Evolutionary conservation across 2,329 filamentous ascomycete genomes (phyloP), one percentile per base, ranked within the genome.

Genomic region (Neobulgaria alba): DNA sequence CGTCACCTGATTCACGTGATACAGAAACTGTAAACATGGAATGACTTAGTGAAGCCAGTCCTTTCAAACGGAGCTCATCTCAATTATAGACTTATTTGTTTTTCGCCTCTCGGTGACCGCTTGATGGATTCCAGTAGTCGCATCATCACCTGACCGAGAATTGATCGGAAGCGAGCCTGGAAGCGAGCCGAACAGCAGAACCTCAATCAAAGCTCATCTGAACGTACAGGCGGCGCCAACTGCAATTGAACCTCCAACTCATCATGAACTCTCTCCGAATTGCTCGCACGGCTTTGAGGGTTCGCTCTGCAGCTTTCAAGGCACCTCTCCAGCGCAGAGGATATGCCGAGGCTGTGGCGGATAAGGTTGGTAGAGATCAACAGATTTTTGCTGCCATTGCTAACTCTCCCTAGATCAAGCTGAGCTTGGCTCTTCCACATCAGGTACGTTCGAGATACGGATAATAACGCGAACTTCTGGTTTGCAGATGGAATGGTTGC

Each of bases 371-470:
- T 60, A 42, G 33, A 36, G 40, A 18, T 35, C 20, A 45, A 51
- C 49, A 54, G 45, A 54, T 14, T 50, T 50, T 50, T 47, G 40
- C 41, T 42, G 26, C 33, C 18, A 10, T 40, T 48, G 49, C 57
- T 60, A 53, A 61, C 49, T 43, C 39, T 29, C 14, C 33, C 14
- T 57, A 82, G 78, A 94, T 98, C 77, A 93, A 94, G 82, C 82
- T 98, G 73, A 95, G 87, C 75, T 76, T 98, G 73, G 80, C 85
- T 66, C 85, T 98, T 59, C 92, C 92, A 72, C 90, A 96, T 73
- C 85, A 95, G 88, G 92, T 96, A 87, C 69, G 85, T 56, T 40
- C 19, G 7, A 21, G 21, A 31, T 10, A 14, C 33, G 5, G 19
- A 23, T 26, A 5, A 16, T 5, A 8, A 33, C 14, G 15, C 14